Evolutionary conservation across 1,139 yeast genomes (phyloP).

Genomic region (Hemisphaericaspora lyxosophila): DNA sequence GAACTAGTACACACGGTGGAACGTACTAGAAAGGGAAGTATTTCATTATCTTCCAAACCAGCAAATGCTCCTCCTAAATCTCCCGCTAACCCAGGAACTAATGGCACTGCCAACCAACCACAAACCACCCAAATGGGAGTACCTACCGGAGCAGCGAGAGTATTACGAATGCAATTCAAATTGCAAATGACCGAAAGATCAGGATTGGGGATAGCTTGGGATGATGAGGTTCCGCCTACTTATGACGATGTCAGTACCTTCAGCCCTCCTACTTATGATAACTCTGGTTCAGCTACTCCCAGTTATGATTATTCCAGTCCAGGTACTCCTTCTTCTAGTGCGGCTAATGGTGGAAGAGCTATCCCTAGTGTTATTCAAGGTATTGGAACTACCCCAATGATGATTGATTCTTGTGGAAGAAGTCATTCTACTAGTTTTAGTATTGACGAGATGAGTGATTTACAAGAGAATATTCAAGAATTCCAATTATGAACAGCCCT

Average conservation of each 20-base stretch:
- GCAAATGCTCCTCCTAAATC: slow-evolving; percentile 5
- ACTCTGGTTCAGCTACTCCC: slow-evolving; percentile 18
- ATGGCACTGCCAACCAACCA: slow-evolving; percentile 9
- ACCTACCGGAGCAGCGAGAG: slow-evolving; percentile 94
- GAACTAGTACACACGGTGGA: slow-evolving; percentile 55
- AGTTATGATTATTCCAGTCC: slow-evolving; percentile 41
- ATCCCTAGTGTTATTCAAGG: slow-evolving; percentile 48
- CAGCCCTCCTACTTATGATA: slow-evolving; percentile 78
- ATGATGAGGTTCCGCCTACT: slow-evolving; percentile 97
- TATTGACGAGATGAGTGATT: slow-evolving; percentile 31
- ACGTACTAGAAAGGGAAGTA: slow-evolving; percentile 9
- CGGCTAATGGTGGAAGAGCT: slow-evolving; percentile 18
- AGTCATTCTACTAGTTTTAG: slow-evolving; percentile 17
- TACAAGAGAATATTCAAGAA: slow-evolving; percentile 39
- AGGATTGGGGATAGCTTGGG: slow-evolving; percentile 97
- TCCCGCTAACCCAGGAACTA: slow-evolving; percentile 10
- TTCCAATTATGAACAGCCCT: slow-evolving; percentile 14
- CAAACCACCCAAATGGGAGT: slow-evolving; percentile 51
- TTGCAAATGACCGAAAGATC: slow-evolving; percentile 80
- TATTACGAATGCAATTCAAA: slow-evolving; percentile 90
- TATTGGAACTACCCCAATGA: slow-evolving; percentile 43
- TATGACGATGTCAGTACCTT: slow-evolving; percentile 80
- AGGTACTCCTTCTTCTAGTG: slow-evolving; percentile 12
- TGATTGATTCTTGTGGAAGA: too few relatives aligned
- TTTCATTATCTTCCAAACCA: slow-evolving; percentile 2